Evolutionary conservation across 768 basidiomycete species (phyloP), one percentile per base, ranked within the genome.

Genomic region (Rhodotorula toruloides): DNA sequence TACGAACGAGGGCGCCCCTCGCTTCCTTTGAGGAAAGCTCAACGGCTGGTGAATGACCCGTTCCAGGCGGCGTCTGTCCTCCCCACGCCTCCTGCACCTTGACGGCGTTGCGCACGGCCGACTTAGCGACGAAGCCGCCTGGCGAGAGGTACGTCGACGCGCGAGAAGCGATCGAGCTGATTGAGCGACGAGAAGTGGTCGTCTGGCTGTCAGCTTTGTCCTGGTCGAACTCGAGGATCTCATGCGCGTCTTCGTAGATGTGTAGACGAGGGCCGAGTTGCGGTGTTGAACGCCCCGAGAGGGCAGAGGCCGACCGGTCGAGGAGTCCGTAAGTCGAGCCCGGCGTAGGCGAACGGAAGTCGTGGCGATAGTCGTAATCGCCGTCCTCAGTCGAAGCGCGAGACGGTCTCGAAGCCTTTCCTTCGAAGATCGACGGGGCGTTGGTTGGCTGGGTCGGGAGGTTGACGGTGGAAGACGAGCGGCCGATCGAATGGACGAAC

Each of bases 291-390:
- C 16, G 61, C 32, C 12, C 62, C 34, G 37, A 55, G 31, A 14
- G 32, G 34, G 16, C 22, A 34, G 53, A 54, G 12, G 59, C 37
- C 2, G 64, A 63, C 6, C 50, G 61, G 16, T 61, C 53, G 50
- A 71, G 70, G 9, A 71, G 70, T 4, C 52, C 39, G 7, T 21
- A 46, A 1, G 63, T 29, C 29, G 65, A 67, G 0, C 62, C 70
- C 9, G 70, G 70, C 19, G 66, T 71, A 0, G 70, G 65, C 10
- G 58, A 61, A 29, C 70, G 65, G 16, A 58, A 60, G 14, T 70
- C 61, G 48, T 49, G 42, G 22, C 7, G 21, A 3, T 2, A 11
- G n/a, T 48, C 54, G 42, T 21, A 46, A 21, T 55, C 47, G 29
- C 37, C 14, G 4, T 32, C 39, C 21, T 65, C 64, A 6, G 44